Conservation (phyloP, 805 yeast genomes). For the Yarrowia divulgata region DNA sequence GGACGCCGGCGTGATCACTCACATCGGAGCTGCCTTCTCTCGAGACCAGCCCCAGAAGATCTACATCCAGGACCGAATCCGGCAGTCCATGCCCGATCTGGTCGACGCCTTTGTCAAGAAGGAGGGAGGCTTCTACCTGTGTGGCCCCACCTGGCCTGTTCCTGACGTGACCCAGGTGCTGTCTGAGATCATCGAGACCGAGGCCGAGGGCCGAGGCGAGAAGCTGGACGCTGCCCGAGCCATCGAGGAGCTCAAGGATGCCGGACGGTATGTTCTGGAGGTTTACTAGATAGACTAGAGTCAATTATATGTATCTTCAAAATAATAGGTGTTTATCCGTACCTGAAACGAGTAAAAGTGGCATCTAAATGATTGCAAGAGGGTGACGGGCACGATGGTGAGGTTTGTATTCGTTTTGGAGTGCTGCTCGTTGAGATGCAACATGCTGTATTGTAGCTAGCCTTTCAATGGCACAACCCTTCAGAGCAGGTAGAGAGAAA, state of each 20-base stretch:
- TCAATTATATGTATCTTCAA: no score
- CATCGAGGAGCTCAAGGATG: constrained; percentile 92
- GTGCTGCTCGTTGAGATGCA: no score
- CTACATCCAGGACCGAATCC: constrained; percentile 92
- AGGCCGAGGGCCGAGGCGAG: constrained; percentile 71
- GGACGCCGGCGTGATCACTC: constrained; percentile 90
- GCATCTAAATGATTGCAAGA: no score
- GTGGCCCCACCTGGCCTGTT: constrained; percentile 99
- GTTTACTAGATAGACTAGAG: constrained; percentile 64
- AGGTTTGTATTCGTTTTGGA: no score
- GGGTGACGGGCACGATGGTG: no score
- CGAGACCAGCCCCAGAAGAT: constrained; percentile 96
- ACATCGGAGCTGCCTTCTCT: constrained; percentile 96
- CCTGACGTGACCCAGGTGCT: constrained; percentile 93
- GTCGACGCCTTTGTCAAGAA: constrained; percentile 79
- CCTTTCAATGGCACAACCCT: no score
- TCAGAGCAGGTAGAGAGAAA: no score
- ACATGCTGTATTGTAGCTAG: no score
- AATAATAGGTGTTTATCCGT: no score
- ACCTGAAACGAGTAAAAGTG: no score
- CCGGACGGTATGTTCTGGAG: constrained; percentile 89
- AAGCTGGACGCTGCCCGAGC: constrained; percentile 75
- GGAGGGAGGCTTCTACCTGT: constrained; percentile 89
- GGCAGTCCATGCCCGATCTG: constrained; percentile 73
- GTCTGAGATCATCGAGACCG: constrained; percentile 76